Conservation (phyloP, 2,329 filamentous ascomycete genomes). For the Aureobasidium lini region DNA sequence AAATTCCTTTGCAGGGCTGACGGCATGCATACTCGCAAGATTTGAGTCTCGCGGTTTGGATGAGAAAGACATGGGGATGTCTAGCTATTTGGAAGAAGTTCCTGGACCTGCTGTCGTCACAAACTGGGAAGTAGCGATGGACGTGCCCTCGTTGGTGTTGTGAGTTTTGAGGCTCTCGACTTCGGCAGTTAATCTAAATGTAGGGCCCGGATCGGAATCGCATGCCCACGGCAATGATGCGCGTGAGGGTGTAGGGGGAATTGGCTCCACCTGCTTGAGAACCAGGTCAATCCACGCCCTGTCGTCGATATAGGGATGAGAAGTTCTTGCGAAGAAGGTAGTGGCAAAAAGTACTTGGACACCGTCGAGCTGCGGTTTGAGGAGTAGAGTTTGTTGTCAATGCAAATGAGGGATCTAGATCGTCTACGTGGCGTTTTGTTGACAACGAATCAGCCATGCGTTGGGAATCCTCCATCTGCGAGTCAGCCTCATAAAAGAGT, state of each 20-base stretch:
- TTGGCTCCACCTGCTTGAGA: no score
- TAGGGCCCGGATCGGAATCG: background rate
- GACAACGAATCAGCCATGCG: background rate
- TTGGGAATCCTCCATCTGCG: no score
- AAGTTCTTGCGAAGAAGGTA: no score
- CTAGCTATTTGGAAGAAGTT: background rate
- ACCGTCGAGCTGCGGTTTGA: no score
- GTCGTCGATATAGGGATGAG: no score
- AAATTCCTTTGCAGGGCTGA: background rate
- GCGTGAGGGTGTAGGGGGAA: no score
- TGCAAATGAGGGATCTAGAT: background rate
- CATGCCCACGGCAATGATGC: background rate
- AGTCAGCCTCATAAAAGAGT: background rate
- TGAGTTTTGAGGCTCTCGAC: background rate
- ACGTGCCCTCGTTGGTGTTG: background rate
- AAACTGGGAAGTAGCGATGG: background rate
- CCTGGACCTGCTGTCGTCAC: background rate
- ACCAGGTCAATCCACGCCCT: no score
- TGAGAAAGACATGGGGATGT: background rate
- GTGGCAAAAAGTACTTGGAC: no score
- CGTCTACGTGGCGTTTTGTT: background rate
- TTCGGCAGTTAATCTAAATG: background rate
- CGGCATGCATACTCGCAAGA: background rate
- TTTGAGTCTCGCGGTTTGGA: background rate
- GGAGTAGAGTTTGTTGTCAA: background rate